Evolutionary conservation across 164 flowering plant species (phyloP), one percentile per base, ranked within the genome.

Genomic region (Nymphaea thermarum): DNA sequence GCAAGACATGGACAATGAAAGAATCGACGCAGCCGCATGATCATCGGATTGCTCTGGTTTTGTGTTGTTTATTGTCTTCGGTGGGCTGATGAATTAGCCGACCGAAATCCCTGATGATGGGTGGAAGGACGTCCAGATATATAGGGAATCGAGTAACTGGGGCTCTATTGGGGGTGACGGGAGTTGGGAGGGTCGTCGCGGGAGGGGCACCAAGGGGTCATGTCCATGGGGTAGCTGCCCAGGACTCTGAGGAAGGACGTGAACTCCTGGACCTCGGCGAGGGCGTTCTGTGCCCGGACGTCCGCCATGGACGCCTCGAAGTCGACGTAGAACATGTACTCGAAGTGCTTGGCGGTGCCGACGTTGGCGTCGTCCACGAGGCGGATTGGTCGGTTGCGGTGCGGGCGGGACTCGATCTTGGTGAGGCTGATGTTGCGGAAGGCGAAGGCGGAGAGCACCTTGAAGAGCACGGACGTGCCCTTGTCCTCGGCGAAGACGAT

Each of bases 221-320:
- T 80, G 71, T 82, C 83, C 83, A 82, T 82, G 44, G 85, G 85
- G 70, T 80, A 82, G 68, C 83, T 80, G 2, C 85, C 85, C 55
- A 82, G 70, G 0, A 82, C 85, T 71, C 85, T 77, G n/a, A 82
- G 72, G 66, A 80, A 82, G 6, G 77, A 73, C 4, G 77, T 74
- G 74, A 81, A 70, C 47, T 86, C 96, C 85, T 87, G 92, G 60
- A 91, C 76, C 75, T 88, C 93, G 10, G 80, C 81, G n/a, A 91
- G 72, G 59, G 97, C 94, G 67, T 80, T 62, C 60, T 88, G 97
- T 2, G 91, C 92, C 43, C 92, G 81, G 4, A 80, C 77, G 3
- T 91, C 94, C 0, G 91, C 92, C 91, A 91, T 88, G 5, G 97
- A 91, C 6, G 97, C 94, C 78, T 91, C 91, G 66, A 91, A 87